Evolutionary conservation across 2,329 filamentous ascomycete species (phyloP).

Genomic region (Aspergillus fumigatus): DNA sequence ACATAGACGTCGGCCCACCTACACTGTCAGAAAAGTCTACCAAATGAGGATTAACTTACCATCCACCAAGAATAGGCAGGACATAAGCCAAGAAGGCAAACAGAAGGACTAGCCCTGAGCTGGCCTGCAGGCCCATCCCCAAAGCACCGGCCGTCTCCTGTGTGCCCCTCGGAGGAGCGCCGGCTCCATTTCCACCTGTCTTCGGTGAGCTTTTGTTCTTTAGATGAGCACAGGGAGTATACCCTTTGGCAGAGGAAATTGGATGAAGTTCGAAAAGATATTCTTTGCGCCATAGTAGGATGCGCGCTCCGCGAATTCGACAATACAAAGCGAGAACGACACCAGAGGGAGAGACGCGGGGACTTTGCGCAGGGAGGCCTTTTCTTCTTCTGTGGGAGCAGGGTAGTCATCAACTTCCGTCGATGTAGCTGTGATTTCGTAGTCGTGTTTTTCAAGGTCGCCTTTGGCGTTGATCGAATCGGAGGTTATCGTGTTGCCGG

Average conservation of each 20-base stretch:
- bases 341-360: constrained; percentile 49
- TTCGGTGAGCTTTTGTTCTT: background rate
- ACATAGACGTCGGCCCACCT: constrained; percentile 23
- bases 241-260: constrained; percentile 53
- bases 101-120: constrained; percentile 50
- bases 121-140: constrained; percentile 53
- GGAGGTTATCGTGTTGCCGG: background rate
- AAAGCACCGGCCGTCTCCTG: constrained; percentile 55
- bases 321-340: constrained; percentile 55
- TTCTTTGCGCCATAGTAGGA: constrained; percentile 57
- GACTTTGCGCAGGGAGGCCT: constrained; percentile 43
- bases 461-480: background rate
- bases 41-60: constrained; percentile 2
- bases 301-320: constrained; percentile 59
- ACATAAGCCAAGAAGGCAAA: constrained; percentile 52
- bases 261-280: constrained; percentile 59
- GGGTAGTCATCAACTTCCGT: constrained; percentile 21
- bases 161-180: constrained; percentile 30
- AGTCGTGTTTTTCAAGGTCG: background rate
- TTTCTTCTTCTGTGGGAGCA: constrained; percentile 47
- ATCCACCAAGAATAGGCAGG: constrained; percentile 47
- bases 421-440: background rate
- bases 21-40: background rate
- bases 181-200: constrained; percentile 36
- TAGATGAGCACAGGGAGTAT: constrained; percentile 18